Evolutionary conservation across 2,329 filamentous ascomycete species (phyloP).

Genomic region (Pestalotiopsis sp.): DNA sequence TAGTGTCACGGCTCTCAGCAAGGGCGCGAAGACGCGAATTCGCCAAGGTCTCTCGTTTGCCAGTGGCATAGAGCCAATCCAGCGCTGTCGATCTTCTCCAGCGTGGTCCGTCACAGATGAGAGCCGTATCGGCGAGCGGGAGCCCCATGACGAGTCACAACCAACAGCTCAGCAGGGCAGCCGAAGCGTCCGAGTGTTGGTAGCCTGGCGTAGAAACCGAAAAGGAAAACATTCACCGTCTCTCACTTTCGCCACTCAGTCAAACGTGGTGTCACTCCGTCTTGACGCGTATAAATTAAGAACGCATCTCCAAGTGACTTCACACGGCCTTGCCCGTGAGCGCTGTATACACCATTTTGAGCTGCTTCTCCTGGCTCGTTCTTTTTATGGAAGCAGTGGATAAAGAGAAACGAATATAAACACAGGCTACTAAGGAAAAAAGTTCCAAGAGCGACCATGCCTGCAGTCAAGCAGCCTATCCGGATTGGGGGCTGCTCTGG

Average conservation of each 20-base stretch:
- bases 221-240: not conserved
- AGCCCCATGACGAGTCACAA: no score
- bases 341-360: no score
- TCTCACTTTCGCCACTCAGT: not conserved
- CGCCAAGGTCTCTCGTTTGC: not conserved
- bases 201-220: not conserved
- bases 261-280: no score
- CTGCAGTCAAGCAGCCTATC: slow-evolving; percentile 18
- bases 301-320: no score
- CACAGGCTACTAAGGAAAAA: not conserved
- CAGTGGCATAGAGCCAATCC: not conserved
- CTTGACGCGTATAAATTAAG: no score
- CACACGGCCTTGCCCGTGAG: no score
- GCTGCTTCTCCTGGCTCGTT: no score
- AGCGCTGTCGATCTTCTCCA: no score
- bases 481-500: slow-evolving; percentile 32
- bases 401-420: not conserved
- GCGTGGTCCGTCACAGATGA: no score
- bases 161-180: not conserved
- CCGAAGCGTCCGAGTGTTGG: not conserved
- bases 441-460: not conserved
- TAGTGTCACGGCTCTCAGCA: not conserved
- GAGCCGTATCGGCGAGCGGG: no score
- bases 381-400: not conserved
- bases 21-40: not conserved